A percentile compares a stretch with the other conserved stretches of the same genome.
phyloP scores from a whole-genome alignment of 495 filamentous ascomycete genomes.

The Podospora pseudocomata region DNA sequence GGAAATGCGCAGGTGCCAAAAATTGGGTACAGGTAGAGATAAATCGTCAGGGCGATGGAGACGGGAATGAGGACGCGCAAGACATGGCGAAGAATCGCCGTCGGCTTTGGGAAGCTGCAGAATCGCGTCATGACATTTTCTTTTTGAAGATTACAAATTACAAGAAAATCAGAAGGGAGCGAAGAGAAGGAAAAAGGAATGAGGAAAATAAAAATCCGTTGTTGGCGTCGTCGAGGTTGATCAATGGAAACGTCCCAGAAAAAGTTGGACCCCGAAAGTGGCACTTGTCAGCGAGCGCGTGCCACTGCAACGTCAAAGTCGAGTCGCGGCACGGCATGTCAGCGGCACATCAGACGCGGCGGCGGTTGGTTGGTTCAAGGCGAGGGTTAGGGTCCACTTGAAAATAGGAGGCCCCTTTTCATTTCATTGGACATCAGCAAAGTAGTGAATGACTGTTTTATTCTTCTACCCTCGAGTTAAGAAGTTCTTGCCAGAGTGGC shows the following conservation, averaged over 20 bases:
- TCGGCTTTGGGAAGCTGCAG: conserved; percentile 40
- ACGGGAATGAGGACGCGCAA: conserved; percentile 66
- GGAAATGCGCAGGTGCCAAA: conserved; percentile 82
- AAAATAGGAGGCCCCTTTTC: not conserved
- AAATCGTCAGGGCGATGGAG: conserved; percentile 62
- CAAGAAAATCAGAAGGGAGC: not conserved
- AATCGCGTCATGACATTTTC: conserved; percentile 43
- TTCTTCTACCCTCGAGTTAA: not conserved
- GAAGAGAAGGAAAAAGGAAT: not conserved
- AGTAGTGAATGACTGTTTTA: not conserved
- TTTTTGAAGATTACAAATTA: not conserved
- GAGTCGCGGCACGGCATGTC: too few relatives aligned
- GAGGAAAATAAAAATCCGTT: not conserved
- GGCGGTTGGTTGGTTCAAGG: not conserved
- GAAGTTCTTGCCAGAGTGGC: not conserved
- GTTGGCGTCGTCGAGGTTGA: not conserved
- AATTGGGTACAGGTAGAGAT: conserved; percentile 86
- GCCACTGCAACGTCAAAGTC: not conserved
- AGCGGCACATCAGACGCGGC: not conserved
- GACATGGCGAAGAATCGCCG: conserved; percentile 55
- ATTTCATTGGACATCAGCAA: not conserved
- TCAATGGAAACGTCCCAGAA: not conserved
- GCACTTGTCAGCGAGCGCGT: not conserved
- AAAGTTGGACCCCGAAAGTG: not conserved
- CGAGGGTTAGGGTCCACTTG: not conserved